Evolutionary conservation across 805 yeast genomes (phyloP).

Genomic region (Pichia kluyveri): DNA sequence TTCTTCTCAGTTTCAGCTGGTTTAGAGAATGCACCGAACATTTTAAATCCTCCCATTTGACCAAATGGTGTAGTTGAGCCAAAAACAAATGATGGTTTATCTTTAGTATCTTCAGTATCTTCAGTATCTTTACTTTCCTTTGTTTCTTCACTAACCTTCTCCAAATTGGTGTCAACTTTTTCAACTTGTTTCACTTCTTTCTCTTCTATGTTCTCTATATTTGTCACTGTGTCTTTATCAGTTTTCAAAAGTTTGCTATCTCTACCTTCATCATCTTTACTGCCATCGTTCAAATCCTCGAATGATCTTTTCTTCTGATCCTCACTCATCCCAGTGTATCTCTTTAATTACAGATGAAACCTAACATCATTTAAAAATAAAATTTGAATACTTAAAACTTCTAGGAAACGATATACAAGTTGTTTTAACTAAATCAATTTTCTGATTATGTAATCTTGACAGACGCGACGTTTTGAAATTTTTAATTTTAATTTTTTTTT

Average conservation of each 20-base stretch:
- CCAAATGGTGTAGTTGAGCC: constrained; percentile 48
- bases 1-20: too few species aligned
- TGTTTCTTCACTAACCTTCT: background rate
- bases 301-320: background rate
- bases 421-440: too few species aligned
- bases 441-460: too few species aligned
- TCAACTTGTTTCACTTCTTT: constrained; percentile 1
- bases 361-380: too few species aligned
- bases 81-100: constrained; percentile 35
- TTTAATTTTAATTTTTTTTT: too few species aligned
- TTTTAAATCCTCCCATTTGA: constrained; percentile 29
- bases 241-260: background rate
- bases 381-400: too few species aligned
- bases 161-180: background rate
- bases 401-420: too few species aligned
- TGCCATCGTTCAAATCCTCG: background rate
- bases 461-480: too few species aligned
- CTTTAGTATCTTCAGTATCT: background rate
- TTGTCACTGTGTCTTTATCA: too few species aligned
- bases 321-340: background rate
- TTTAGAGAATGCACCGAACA: constrained; percentile 13
- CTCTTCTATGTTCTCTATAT: background rate
- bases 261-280: background rate
- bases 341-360: too few species aligned
- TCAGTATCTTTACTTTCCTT: background rate